phyloP scores from a whole-genome alignment of 805 yeast species.

The Martiniozyma abietophila region DNA sequence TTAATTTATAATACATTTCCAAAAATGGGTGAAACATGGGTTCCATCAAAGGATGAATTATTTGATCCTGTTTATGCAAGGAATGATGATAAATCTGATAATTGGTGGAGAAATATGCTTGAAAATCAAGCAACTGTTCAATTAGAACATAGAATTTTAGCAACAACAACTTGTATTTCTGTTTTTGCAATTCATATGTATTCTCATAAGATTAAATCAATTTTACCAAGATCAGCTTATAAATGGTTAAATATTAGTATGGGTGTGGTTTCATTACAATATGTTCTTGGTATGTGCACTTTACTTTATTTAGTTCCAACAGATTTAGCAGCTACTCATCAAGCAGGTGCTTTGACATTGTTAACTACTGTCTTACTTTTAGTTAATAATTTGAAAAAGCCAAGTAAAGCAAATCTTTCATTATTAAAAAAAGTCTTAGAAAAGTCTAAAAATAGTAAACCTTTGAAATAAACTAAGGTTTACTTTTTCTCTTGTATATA shows the following conservation, averaged over 20 bases:
- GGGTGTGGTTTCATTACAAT: conserved; percentile 83
- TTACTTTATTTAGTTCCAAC: conserved; percentile 84
- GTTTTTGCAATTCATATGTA: conserved; percentile 65
- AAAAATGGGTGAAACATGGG: conserved; percentile 79
- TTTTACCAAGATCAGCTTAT: conserved; percentile 49
- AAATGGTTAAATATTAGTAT: conserved; percentile 54
- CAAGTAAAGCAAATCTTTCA: conserved; percentile 29
- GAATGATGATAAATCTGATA: conserved; percentile 55
- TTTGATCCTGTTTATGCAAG: conserved; percentile 68
- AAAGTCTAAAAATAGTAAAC: conserved; percentile 12
- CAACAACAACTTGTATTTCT: conserved; percentile 68
- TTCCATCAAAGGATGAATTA: conserved; percentile 72
- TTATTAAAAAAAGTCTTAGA: conserved; percentile 23
- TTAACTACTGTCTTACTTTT: conserved; percentile 69
- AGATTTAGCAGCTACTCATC: conserved; percentile 90
- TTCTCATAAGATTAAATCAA: conserved; percentile 43
- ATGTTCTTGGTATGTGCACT: conserved; percentile 77
- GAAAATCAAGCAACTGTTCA: conserved; percentile 98
- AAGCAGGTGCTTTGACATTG: conserved; percentile 90
- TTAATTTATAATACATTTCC: conserved; percentile 94
- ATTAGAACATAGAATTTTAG: conserved; percentile 78
- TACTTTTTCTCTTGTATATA: conserved; percentile 3
- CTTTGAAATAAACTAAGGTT: conserved; percentile 6
- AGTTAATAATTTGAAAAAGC: conserved; percentile 48
- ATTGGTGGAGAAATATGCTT: conserved; percentile 84